Base-by-base conservation (phyloP, 305 asterid genomes). In the Fraxinus xanthoxyloides region DNA sequence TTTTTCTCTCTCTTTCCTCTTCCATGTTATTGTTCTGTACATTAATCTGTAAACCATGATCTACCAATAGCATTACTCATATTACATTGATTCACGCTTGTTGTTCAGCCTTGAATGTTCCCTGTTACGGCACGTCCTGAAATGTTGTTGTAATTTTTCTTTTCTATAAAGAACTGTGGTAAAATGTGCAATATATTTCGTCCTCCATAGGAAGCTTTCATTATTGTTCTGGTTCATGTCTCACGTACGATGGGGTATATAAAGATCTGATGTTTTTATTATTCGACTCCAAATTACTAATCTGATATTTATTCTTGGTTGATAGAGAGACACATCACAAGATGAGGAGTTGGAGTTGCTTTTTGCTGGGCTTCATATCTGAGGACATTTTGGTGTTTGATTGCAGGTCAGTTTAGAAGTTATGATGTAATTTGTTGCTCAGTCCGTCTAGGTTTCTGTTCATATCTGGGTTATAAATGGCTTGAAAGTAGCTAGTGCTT, bases 271-370 rank as follows among this genome's bases (percentile, higher is more conserved):
- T 9, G 7, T 26, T 51, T 56, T 72, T 15, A 3, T 34, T 6
- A 3, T 34, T 79, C 7, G 7, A 5, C 72, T 34, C 7, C 51
- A 75, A 54, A 28, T 67, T n/a, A 19, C 8, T 67, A 30, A 30
- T 26, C 43, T 54, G 34, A 26, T 3, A 13, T 31, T 85, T 54
- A 28, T 82, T 83, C 56, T 82, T 79, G 80, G 75, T 82, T 15
- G 72, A 86, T 97, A 92, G 99, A 87, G 98, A 86, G 92, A 93
- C 36, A 81, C 88, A 2, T 82, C 95, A 34, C 97, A 92, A 85
- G 97, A 95, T 21, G 90, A 93, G 86, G 99, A 91, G 87, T 81
- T 93, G 88, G 97, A 92, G 85, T 84, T 89, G 88, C 94, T 95
- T 67, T 93, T 95, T 85, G 85, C 98, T n/a, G 94, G 97, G 85